Base-by-base conservation (phyloP, 2,329 filamentous ascomycete genomes). In the Paracoccidioides brasiliensis region DNA sequence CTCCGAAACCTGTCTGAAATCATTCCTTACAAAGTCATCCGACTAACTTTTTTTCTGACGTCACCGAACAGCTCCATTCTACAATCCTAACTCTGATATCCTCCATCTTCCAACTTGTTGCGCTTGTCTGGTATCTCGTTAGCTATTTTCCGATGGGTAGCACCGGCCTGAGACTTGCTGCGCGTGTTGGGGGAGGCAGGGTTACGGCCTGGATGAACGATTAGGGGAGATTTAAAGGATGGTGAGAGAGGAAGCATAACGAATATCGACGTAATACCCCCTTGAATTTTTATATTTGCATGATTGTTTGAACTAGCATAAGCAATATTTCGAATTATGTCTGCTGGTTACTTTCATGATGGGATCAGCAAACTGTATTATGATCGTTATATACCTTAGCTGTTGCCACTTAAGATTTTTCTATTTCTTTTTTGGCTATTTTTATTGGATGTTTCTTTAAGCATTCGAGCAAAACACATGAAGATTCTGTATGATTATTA, bases 71-170 rank as follows among this genome's bases (percentile, higher is more conserved):
- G 90, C 83, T 95, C 61, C 86, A 86, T 69, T 91, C 80, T 68
- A 90, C 87, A 43, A 73, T 94, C 59, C 81, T 97, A 61, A 97
- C 93, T 14, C 77, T 97, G 55, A 75, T 96, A 60, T 86, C 90
- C 28, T 84, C 88, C 59, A 78, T 96, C 58, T 75, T 90, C 63
- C 93, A 98, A 70, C 78, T 97, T 55, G 83, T 84, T 54, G 87
- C 86, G 60, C 76, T 97, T 60, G 61, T 88, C 49, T 97, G 91
- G 91, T 97, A 97, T 73, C 78, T 96, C 49, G 84, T 97, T 70
- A 95, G 88, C 73, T 98, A 98, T 72, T 97, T 97, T 66, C 93
- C 93, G 32, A 95, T 97, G 90, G 93, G 93, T 43, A 88, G 87
- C 56, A 87, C 85, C 55, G 89, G 93, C 44, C 74, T 98, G 61